phyloP scores from a whole-genome alignment of 495 filamentous ascomycete genomes.

The Pyrenula massariospora region DNA sequence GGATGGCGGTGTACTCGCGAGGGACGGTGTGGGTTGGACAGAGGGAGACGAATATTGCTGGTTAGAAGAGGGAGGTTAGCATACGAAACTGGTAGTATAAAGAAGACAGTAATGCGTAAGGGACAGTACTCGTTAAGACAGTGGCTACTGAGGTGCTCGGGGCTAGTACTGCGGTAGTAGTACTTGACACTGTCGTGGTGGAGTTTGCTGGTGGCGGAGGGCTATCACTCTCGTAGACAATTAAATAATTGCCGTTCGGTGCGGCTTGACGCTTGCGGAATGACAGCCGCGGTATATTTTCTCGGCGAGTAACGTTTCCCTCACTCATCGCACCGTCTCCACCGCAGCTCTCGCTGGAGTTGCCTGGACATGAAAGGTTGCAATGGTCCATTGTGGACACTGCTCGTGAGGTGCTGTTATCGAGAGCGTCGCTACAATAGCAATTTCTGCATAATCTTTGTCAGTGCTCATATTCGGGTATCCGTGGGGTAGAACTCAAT shows the following conservation, averaged over 20 bases:
- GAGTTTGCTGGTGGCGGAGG: background rate
- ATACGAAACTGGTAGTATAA: no score
- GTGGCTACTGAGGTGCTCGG: background rate
- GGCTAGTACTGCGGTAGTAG: background rate
- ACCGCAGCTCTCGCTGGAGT: background rate
- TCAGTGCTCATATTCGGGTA: no score
- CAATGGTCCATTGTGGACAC: background rate
- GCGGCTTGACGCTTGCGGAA: background rate
- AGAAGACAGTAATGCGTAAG: no score
- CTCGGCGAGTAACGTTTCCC: background rate
- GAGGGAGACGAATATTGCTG: background rate
- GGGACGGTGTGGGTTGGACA: background rate
- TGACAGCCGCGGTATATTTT: background rate
- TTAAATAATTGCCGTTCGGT: background rate
- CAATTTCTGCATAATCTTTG: background rate
- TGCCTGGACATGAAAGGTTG: background rate
- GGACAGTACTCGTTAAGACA: background rate
- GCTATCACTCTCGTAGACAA: background rate
- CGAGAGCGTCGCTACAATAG: background rate
- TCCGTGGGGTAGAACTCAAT: no score
- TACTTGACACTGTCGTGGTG: background rate
- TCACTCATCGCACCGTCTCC: background rate
- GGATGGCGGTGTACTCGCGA: background rate
- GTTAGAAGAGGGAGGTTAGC: background rate
- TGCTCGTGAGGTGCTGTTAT: background rate